A percentile compares a stretch with the other conserved stretches of the same genome.
Conservation (phyloP, 495 filamentous ascomycete genomes). For the Evernia prunastri region DNA sequence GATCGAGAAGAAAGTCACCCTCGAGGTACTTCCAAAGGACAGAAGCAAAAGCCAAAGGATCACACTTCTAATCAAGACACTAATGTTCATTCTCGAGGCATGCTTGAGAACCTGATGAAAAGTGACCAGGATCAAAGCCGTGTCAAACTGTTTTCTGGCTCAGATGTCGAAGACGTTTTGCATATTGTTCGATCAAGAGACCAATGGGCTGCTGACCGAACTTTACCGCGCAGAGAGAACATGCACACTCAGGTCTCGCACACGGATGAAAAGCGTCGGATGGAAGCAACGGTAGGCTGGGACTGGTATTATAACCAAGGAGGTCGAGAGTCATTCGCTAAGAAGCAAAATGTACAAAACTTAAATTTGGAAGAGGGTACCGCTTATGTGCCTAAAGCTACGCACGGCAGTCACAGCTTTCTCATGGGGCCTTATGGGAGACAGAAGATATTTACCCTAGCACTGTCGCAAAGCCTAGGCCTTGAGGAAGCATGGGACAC, state of each 20-base stretch:
- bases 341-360: conserved; percentile 33
- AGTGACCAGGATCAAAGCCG: conserved; percentile 4
- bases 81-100: conserved; percentile 20
- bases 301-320: conserved; percentile 49
- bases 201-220: conserved; percentile 43
- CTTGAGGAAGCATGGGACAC: conserved; percentile 42
- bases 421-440: conserved; percentile 46
- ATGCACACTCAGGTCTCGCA: conserved; percentile 40
- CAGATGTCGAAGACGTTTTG: conserved; percentile 42
- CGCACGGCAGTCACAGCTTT: conserved; percentile 36
- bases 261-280: conserved; percentile 36
- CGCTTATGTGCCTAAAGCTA: conserved; percentile 38
- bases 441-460: conserved; percentile 40
- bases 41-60: neutral
- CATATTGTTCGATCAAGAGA: conserved; percentile 42
- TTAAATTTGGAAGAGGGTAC: conserved; percentile 30
- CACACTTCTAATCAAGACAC: neutral
- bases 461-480: conserved; percentile 36
- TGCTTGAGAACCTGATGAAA: conserved; percentile 12
- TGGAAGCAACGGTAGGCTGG: conserved; percentile 45
- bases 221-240: conserved; percentile 42
- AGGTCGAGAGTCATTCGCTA: conserved; percentile 34
- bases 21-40: neutral
- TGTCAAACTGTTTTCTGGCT: conserved; percentile 30
- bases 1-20: conserved; percentile 1